Conservation (phyloP, 2,329 filamentous ascomycete genomes). For the Pseudogymnoascus sp. region DNA sequence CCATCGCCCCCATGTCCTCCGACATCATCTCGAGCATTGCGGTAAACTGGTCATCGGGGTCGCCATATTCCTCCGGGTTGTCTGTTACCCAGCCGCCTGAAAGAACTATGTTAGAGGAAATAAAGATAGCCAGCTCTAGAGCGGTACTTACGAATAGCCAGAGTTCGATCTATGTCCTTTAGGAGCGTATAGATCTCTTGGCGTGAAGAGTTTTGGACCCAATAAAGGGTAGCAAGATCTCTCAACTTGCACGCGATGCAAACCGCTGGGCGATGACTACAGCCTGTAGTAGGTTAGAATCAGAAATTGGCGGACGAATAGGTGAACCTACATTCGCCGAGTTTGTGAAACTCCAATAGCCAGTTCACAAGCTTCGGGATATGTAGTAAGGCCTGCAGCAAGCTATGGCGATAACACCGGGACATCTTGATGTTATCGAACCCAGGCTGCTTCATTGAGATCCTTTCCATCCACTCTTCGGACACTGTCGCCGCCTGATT, state of each 20-base stretch:
- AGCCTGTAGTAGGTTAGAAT: constrained; percentile 11
- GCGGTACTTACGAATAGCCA: constrained; percentile 13
- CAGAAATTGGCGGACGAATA: neutral
- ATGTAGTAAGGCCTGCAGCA: constrained; percentile 30
- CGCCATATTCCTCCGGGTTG: constrained; percentile 21
- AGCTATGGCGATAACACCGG: constrained; percentile 28
- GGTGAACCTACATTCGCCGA: constrained; percentile 19
- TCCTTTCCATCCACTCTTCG: constrained; percentile 18
- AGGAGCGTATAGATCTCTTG: constrained; percentile 9
- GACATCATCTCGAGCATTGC: constrained; percentile 23
- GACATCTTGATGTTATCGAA: constrained; percentile 23
- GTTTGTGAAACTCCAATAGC: constrained; percentile 21
- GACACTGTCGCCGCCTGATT: constrained; percentile 15
- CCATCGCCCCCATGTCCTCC: constrained; percentile 19
- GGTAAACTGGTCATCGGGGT: constrained; percentile 26
- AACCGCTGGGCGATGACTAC: constrained; percentile 5
- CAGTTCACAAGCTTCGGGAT: constrained; percentile 27
- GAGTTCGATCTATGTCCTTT: constrained; percentile 13
- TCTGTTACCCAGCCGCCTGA: constrained; percentile 21
- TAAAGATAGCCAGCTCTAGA: neutral
- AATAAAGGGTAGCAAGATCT: constrained; percentile 12
- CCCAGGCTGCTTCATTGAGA: constrained; percentile 21
- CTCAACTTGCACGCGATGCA: constrained; percentile 17
- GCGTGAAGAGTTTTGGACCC: constrained; percentile 10
- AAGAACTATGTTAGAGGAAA: neutral